Evolutionary conservation across 2,329 filamentous ascomycete species (phyloP), one percentile per base, ranked within the genome.

Genomic region (Monosporascus sp.): DNA sequence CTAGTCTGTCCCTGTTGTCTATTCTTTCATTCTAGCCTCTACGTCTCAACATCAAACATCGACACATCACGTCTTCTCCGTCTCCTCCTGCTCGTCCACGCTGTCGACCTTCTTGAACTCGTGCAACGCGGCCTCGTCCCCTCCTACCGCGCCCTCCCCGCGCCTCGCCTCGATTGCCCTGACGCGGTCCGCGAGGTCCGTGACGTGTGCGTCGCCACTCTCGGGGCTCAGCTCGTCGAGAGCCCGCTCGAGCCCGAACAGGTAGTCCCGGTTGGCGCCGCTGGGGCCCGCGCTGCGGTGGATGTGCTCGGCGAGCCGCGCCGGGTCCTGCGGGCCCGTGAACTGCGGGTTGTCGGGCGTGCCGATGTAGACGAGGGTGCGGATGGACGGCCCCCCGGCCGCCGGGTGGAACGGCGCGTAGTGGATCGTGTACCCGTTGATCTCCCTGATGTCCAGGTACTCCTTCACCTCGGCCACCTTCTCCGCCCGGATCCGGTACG

Each of bases 381-480:
- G 71, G 63, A 84, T 79, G 20, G 71, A 61, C 4, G 63, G 22
- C 27, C 60, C 56, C 19, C 63, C 62, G 17, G 70, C 58, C 4
- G 81, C 78, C 7, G 87, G 85, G 63, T 92, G 78, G 70, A 97
- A 97, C 0, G 88, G 84, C 27, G 91, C 90, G 70, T 91, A 90
- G 72, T 97, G 92, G 60, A 96, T 95, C 51, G 86, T 89, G 73
- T 99, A 99, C 26, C 94, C 94, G 73, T 97, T 96, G 67, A 97
- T 96, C 72, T 99, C 94, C 46, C 94, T 87, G 60, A 97, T 93
- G 71, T 97, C 92, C 48, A 99, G 88, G 69, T 97, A 97, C 54
- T 86, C 81, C 61, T 89, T 87, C 4, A 97, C 93, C 73, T 93
- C 87, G 55, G 84, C 79, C 22, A 95, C 91, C 60, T 85, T 81